Conservation (phyloP, 108 stramenopile species). For the Bacterosira constricta region DNA sequence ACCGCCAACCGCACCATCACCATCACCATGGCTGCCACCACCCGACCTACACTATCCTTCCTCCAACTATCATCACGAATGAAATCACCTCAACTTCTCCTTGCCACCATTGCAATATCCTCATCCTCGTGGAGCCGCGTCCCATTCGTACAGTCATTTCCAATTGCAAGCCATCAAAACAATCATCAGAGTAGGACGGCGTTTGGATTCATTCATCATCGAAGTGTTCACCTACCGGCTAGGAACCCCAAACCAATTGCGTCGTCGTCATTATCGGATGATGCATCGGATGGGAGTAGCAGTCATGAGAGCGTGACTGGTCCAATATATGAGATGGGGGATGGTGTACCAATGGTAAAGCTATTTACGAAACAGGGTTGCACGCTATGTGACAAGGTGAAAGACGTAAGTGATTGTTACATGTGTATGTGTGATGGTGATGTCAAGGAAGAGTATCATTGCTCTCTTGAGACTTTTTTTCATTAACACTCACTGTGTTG, state of each 20-base stretch:
- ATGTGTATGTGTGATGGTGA: neutral
- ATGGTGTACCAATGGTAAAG: conserved; percentile 45
- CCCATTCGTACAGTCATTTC: neutral
- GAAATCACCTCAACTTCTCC: neutral
- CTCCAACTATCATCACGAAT: neutral
- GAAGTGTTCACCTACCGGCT: neutral
- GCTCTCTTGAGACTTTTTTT: too few relatives aligned
- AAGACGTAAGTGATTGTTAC: conserved; percentile 37
- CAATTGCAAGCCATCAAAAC: neutral
- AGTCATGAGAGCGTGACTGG: conserved; percentile 56
- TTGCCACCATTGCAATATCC: neutral
- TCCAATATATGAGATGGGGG: conserved; percentile 50
- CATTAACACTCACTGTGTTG: too few relatives aligned
- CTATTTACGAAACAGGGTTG: conserved; percentile 87
- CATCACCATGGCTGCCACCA: too few relatives aligned
- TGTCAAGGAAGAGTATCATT: conserved; percentile 31
- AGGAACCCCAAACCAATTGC: neutral
- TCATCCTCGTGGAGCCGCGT: neutral
- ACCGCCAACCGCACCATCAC: too few relatives aligned
- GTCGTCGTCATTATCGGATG: neutral
- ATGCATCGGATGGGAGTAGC: neutral
- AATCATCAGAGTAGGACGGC: neutral
- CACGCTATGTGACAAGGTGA: conserved; percentile 84
- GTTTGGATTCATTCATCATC: neutral
- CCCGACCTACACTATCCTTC: too few relatives aligned